Conservation (phyloP, 257 asterid genomes). For the Fraxinus pennsylvanica region DNA sequence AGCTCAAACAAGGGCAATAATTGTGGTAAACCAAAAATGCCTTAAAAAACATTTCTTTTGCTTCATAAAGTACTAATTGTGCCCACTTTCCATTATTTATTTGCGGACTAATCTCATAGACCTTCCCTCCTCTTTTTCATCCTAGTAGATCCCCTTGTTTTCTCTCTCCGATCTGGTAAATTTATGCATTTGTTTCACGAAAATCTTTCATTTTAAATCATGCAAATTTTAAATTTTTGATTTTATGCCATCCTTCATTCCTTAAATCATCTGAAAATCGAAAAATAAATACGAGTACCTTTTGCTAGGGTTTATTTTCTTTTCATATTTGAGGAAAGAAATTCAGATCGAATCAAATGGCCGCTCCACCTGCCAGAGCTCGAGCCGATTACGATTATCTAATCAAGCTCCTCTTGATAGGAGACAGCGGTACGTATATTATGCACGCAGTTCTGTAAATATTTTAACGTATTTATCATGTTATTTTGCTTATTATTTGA, state of each 20-base stretch:
- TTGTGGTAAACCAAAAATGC: no score
- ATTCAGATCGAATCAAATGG: conserved; percentile 50
- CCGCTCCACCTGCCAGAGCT: conserved; percentile 73
- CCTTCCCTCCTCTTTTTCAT: conserved; percentile 49
- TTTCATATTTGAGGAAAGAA: conserved; percentile 19
- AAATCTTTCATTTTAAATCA: background rate
- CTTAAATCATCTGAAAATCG: background rate
- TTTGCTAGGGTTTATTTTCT: conserved; percentile 41
- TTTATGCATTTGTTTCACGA: conserved; percentile 11
- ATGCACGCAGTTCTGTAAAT: background rate
- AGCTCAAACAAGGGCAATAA: no score
- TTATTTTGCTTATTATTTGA: background rate
- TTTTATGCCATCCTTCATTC: conserved; percentile 2
- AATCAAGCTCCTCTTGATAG: conserved; percentile 71
- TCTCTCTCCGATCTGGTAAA: conserved; percentile 54
- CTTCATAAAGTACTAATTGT: background rate
- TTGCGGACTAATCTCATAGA: conserved; percentile 29
- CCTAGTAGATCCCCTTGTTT: conserved; percentile 45
- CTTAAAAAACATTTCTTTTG: no score
- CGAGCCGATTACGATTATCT: conserved; percentile 76
- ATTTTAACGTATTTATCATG: background rate
- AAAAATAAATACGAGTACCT: conserved; percentile 1
- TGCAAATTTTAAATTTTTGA: background rate
- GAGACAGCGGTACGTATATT: conserved; percentile 60
- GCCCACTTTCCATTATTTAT: background rate